Evolutionary conservation across 768 basidiomycete genomes (phyloP), one percentile per base, ranked within the genome.

Genomic region (Lactarius sp.): DNA sequence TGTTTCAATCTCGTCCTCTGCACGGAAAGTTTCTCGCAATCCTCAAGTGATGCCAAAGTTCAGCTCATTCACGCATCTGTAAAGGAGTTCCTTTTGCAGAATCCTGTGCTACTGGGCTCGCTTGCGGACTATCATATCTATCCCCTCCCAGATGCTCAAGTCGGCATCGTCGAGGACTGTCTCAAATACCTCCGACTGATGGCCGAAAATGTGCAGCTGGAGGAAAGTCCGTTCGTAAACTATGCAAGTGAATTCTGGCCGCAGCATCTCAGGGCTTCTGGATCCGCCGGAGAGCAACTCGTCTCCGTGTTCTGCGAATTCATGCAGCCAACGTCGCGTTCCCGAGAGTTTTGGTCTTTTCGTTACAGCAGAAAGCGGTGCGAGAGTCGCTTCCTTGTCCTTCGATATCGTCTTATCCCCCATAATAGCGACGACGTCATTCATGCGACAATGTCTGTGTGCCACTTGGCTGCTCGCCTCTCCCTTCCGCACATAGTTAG

Each of bases 11-110:
- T 61, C n/a, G 52, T 61, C 37, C 33, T 33, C 50, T 34, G 37
- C 37, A 53, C 60, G 12, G 56, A 47, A 31, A 22, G 44, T 4
- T 57, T 44, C n/a, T 33, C 42, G n/a, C 31, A 22, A 12, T 57
- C 56, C 14, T 31, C 2, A 41, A 41, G 41, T 7, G 46, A 57
- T 6, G n/a, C 44, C 44, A 57, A 46, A 46, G 60, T 60, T 12
- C 52, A 34, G 18, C 33, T 61, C 52, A 44, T 61, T 18, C 60
- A 61, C 22, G 39, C 60, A 9, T 61, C 60, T 31, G 51, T 61
- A 8, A 61, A 47, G 52, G 52, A 61, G 20, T 61, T 55, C 33
- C 60, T 61, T 6, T 42, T 54, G 12, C 41, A 55, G 18, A 10
- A 34, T 8, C 41, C 60, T 46, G 7, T 20, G 14, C 31, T 36